These are phyloP conservation scores for Penicillium glabrum DNA, from an alignment of 2,329 filamentous ascomycete species.

Conservation along the genomic window DNA sequence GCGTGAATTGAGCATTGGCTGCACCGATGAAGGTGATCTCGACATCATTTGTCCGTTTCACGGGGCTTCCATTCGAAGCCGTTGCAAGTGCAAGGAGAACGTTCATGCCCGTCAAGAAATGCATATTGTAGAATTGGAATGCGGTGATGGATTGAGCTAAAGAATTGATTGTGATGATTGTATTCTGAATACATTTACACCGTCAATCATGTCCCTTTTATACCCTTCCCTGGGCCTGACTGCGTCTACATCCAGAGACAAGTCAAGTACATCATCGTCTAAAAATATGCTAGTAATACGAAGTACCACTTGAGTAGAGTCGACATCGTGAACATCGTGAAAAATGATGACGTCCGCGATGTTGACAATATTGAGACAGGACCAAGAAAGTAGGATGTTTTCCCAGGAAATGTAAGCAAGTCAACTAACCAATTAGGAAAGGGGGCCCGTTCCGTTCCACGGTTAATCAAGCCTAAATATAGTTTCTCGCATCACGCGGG, in stretches of 20 bases:
- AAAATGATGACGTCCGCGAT: conserved; percentile 1
- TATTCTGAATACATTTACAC: background rate
- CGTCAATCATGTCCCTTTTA: background rate
- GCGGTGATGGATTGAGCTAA: background rate
- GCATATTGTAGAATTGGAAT: background rate
- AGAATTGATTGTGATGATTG: background rate
- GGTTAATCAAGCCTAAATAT: background rate
- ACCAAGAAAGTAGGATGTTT: background rate
- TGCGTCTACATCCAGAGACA: background rate
- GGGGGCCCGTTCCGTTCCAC: background rate
- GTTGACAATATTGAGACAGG: background rate
- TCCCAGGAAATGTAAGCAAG: background rate
- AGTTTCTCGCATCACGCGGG: background rate
- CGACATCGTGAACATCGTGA: background rate
- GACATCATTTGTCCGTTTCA: background rate
- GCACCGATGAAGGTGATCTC: conserved; percentile 20
- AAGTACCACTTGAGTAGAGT: background rate
- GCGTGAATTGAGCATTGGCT: conserved; percentile 16
- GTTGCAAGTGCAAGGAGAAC: background rate
- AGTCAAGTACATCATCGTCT: background rate
- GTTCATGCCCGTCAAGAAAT: background rate
- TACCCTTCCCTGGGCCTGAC: background rate
- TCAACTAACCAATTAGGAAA: background rate
- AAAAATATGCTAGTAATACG: background rate
- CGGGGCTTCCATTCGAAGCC: background rate